Base-by-base conservation (phyloP, 2,329 filamentous ascomycete genomes). In the Botrytis fabae region DNA sequence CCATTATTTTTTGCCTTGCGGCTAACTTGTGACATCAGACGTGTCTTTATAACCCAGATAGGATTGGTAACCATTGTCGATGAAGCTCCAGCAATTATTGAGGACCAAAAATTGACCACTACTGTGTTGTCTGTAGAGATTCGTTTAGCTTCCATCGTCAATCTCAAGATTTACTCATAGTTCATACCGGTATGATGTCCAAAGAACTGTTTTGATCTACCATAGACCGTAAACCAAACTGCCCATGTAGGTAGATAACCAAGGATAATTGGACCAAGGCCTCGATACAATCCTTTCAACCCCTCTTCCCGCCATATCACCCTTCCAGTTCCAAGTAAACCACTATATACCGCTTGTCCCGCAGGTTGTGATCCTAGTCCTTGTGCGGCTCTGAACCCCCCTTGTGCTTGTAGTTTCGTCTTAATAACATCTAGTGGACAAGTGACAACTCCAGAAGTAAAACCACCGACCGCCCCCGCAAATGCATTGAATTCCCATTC, bases 341-440 rank as follows among this genome's bases (percentile, higher is more conserved):
- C 96, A 75, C 92, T 91, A 82, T 99, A 99, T 68, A 96, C 82
- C 32, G 84, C 83, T 69, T 86, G 84, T 85, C 35, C 84, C 83
- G 74, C 42, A 84, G 73, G 51, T 59, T 54, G 71, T 22, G 54
- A 42, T 6, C 38, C 71, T 32, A 64, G 73, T 48, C 73, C 73
- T 70, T 74, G 74, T 65, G 73, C 73, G 62, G 81, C 82, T 84
- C 87, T 77, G 82, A 97, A 97, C 32, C 94, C 93, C 76, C 95
- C 95, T 82, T 98, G 96, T 25, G 95, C 95, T 82, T 99, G 96
- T 74, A 99, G 84, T 83, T 98, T 98, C 62, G 96, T 99, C 85
- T 99, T 99, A 83, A 99, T 98, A 75, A 99, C 96, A 85, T 99
- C 96, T 78, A 99, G 90, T 60, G 96, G 96, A 82, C 96, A 99